These are phyloP conservation scores for Lenwebbia sp. DNA, from an alignment of 345 rosid species.

Conservation along the genomic window DNA sequence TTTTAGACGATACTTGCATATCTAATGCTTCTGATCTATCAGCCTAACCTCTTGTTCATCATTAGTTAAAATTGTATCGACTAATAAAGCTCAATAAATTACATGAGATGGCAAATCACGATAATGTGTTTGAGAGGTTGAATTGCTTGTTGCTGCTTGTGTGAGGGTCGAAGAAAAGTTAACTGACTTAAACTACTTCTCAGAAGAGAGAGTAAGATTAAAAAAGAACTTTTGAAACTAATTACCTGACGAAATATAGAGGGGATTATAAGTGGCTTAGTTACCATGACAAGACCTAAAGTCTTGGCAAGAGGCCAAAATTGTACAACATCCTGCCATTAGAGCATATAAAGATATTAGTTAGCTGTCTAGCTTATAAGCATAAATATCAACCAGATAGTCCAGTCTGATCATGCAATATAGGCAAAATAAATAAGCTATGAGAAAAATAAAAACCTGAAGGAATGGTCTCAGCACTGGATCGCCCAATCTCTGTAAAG, in stretches of 20 bases:
- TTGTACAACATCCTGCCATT: constrained; percentile 65
- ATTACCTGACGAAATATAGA: constrained; percentile 77
- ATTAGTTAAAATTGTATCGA: background rate
- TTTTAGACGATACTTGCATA: background rate
- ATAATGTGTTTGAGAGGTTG: background rate
- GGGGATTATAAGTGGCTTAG: constrained; percentile 80
- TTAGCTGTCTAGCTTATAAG: background rate
- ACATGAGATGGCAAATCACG: background rate
- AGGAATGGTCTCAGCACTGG: constrained; percentile 89
- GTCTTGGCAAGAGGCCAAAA: constrained; percentile 84
- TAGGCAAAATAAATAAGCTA: background rate
- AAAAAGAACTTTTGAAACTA: no score
- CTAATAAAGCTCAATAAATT: background rate
- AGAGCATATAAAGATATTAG: background rate
- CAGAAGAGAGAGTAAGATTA: background rate
- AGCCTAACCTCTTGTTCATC: background rate
- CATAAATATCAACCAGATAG: background rate
- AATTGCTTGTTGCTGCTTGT: background rate
- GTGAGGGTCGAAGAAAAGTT: background rate
- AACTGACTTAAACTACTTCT: background rate
- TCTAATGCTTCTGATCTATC: background rate
- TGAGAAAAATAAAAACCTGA: constrained; percentile 31
- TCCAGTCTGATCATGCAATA: background rate
- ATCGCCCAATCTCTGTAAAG: constrained; percentile 64
- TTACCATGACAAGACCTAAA: constrained; percentile 81